Evolutionary conservation across 352 stramenopile genomes (phyloP), one percentile per base, ranked within the genome.

Genomic region (Phytophthora gonapodyides): DNA sequence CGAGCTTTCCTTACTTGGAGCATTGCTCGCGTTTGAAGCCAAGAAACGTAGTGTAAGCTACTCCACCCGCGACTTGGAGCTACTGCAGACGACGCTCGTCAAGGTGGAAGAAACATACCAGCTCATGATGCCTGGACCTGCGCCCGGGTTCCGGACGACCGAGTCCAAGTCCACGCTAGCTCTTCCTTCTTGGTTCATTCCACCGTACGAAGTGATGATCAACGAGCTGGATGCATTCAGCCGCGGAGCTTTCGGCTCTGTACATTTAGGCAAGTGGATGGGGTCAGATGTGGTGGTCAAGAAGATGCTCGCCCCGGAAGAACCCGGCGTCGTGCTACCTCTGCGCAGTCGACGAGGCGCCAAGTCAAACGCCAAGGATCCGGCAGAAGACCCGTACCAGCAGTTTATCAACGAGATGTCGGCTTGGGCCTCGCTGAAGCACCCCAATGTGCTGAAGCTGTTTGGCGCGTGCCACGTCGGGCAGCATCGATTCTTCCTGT

Each of bases 191-290:
- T 78, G 69, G 69, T 75, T 78, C 17, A 30, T 78, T 45, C 69
- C 69, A 7, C 48, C 57, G 13, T 70, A 78, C 27, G 69, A 78
- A 38, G 61, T 78, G 17, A 16, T 67, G 33, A 61, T 73, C 13
- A 64, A 66, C 13, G 60, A 71, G 15, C 44, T 67, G 30, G 53
- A 63, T 12, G 30, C 31, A 45, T 61, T 73, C 27, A 61, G 40
- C 45, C 56, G 57, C 27, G 69, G 66, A 17, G 30, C 50, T 0
- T 73, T 72, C 37, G 61, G 69, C 27, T 62, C 65, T 0, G 54
- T 73, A 2, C 57, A 73, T n/a, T 64, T 61, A 21, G 69, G 69
- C 1, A 70, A 69, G 34, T 78, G 69, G 69, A 58, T 62, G 27
- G 49, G 47, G 7, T 55, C 16, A 11, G 55, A 69, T 16, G 69